phyloP scores from a whole-genome alignment of 331 rosid species.

The Pyrus hybrid region DNA sequence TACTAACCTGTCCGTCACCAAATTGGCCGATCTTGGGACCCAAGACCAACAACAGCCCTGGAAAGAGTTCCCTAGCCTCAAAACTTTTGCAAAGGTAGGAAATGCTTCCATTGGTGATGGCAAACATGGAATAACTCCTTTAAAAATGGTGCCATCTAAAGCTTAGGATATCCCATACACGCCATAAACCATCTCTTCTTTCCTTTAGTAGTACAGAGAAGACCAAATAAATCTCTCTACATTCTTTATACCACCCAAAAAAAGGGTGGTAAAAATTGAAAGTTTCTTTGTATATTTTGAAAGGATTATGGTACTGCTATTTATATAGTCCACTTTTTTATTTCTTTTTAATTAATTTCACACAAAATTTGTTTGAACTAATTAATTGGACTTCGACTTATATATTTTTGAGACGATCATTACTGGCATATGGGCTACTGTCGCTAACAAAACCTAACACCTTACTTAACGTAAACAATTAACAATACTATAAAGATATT shows the following conservation, averaged over 20 bases:
- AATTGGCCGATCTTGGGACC: too few relatives aligned
- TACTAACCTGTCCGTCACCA: too few relatives aligned
- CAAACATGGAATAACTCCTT: constrained; percentile 15
- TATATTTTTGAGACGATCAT: too few relatives aligned
- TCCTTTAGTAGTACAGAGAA: constrained; percentile 16
- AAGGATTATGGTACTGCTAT: not conserved
- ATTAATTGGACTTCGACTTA: too few relatives aligned
- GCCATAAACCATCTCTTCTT: constrained; percentile 8
- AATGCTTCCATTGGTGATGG: not conserved
- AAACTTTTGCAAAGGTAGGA: too few relatives aligned
- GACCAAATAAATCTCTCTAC: not conserved
- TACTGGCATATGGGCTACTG: too few relatives aligned
- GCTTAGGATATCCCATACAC: constrained; percentile 32
- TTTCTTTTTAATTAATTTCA: too few relatives aligned
- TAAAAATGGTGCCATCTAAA: constrained; percentile 9
- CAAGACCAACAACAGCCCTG: too few relatives aligned
- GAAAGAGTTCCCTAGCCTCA: too few relatives aligned
- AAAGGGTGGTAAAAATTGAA: not conserved
- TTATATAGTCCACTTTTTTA: not conserved
- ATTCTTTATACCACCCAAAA: constrained; percentile 18
- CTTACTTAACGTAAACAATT: too few relatives aligned
- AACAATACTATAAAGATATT: too few relatives aligned
- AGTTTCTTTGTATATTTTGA: not conserved
- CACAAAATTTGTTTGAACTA: too few relatives aligned
- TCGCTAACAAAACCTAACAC: not conserved